Conservation (phyloP, 352 stramenopile species). For the Salisapilia sapeloensis region DNA sequence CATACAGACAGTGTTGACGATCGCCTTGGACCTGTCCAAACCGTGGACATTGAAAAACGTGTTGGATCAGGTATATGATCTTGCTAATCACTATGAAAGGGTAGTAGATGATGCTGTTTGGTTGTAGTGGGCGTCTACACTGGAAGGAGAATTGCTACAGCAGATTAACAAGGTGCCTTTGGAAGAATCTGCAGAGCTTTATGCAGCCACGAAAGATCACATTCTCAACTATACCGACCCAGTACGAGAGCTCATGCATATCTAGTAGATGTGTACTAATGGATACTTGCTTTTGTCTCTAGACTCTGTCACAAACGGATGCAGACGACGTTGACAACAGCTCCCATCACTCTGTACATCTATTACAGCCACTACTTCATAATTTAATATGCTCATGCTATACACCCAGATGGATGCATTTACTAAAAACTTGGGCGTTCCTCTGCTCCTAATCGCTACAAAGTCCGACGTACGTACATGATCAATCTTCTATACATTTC, state of each 20-base stretch:
- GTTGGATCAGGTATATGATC: constrained; percentile 25
- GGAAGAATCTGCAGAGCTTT: constrained; percentile 38
- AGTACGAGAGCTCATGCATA: constrained; percentile 13
- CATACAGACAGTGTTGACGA: constrained; percentile 31
- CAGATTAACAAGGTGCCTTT: constrained; percentile 46
- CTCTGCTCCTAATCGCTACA: constrained; percentile 47
- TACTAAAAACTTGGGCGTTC: constrained; percentile 62
- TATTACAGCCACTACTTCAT: too few species aligned
- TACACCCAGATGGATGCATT: too few species aligned
- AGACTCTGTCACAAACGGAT: too few species aligned
- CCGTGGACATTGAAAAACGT: constrained; percentile 72
- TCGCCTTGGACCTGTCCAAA: constrained; percentile 54
- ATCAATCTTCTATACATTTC: neutral
- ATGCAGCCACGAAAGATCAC: constrained; percentile 44
- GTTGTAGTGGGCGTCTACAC: constrained; percentile 41
- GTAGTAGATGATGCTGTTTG: neutral
- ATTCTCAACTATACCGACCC: constrained; percentile 65
- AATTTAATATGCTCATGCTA: too few species aligned
- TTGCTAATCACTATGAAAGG: neutral
- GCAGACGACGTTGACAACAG: too few species aligned
- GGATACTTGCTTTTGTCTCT: too few species aligned
- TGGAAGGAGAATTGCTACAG: constrained; percentile 49
- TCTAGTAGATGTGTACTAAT: too few species aligned
- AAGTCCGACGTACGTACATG: constrained; percentile 48
- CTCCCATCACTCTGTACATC: too few species aligned